Evolutionary conservation across 2,329 filamentous ascomycete genomes (phyloP).

Genomic region (Ceratocystis cubensis): DNA sequence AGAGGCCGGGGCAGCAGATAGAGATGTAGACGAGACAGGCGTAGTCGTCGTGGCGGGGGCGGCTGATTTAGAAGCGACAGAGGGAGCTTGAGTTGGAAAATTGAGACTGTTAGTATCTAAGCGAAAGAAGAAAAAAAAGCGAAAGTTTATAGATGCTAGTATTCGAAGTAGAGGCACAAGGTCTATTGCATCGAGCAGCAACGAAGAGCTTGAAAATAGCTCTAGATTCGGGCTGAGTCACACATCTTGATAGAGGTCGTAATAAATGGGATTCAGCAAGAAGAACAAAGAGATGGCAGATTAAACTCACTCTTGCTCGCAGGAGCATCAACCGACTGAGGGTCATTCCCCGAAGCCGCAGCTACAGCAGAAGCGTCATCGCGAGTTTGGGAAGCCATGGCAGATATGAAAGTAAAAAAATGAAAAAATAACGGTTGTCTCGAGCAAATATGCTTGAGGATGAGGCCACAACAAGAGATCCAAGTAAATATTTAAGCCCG

Average conservation of each 20-base stretch:
- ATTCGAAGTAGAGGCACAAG: neutral
- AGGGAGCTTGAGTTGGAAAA: neutral
- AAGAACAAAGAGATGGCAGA: neutral
- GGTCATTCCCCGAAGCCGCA: neutral
- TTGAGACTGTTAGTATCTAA: neutral
- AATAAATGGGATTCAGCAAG: neutral
- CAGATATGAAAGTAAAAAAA: neutral
- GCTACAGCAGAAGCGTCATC: conserved; percentile 8
- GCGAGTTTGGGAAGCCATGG: conserved; percentile 10
- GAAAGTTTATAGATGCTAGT: neutral
- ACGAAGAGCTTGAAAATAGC: neutral
- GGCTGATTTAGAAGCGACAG: neutral
- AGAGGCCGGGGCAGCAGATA: conserved; percentile 42
- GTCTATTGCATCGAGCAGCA: neutral
- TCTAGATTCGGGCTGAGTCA: neutral
- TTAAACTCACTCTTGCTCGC: conserved; percentile 13
- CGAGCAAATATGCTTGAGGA: neutral
- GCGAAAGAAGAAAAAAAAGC: neutral
- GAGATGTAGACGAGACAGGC: neutral
- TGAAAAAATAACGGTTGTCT: neutral
- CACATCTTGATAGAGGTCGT: neutral
- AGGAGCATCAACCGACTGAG: neutral
- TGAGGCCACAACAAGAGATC: neutral
- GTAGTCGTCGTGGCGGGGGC: neutral
- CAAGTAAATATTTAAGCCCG: neutral